phyloP scores from a whole-genome alignment of 2,329 filamentous ascomycete species.

The Paramyrothecium sp. region DNA sequence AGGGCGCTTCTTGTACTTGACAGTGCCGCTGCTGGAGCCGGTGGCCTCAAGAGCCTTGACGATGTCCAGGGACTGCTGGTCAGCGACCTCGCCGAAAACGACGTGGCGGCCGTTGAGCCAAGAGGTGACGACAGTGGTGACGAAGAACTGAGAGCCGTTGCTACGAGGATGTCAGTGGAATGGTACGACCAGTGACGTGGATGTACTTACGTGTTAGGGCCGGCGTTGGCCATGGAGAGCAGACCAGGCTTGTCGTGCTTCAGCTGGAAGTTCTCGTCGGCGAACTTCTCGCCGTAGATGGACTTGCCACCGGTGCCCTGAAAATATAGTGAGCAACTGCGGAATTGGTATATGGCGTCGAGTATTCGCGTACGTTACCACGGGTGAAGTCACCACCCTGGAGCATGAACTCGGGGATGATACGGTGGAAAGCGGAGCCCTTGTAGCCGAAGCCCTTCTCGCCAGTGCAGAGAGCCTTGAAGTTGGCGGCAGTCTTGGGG shows the following conservation, averaged over 20 bases:
- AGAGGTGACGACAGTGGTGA: constrained; percentile 87
- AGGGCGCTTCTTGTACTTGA: constrained; percentile 56
- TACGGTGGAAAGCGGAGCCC: constrained; percentile 84
- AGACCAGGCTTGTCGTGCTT: constrained; percentile 75
- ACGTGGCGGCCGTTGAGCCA: constrained; percentile 85
- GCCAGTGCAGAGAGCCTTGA: constrained; percentile 77
- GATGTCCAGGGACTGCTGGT: constrained; percentile 44
- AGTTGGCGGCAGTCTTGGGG: constrained; percentile 86
- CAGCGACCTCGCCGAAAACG: constrained; percentile 75
- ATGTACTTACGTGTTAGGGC: constrained; percentile 78
- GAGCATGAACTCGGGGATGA: constrained; percentile 93
- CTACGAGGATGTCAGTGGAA: constrained; percentile 51
- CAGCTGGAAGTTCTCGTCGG: constrained; percentile 84
- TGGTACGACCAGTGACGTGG: too few relatives aligned
- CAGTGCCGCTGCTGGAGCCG: constrained; percentile 52
- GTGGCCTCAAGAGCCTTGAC: constrained; percentile 63
- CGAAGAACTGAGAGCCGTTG: constrained; percentile 98
- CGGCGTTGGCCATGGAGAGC: constrained; percentile 94
- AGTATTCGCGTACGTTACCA: constrained; percentile 68
- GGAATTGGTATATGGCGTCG: background rate
- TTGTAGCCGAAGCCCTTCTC: constrained; percentile 82
- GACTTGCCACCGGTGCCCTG: constrained; percentile 89
- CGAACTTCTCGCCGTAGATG: constrained; percentile 94
- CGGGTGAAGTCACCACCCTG: constrained; percentile 96
- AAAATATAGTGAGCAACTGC: constrained; percentile 12